Evolutionary conservation across 2,329 filamentous ascomycete genomes (phyloP).

Genomic region (Delphinella strobiligena): DNA sequence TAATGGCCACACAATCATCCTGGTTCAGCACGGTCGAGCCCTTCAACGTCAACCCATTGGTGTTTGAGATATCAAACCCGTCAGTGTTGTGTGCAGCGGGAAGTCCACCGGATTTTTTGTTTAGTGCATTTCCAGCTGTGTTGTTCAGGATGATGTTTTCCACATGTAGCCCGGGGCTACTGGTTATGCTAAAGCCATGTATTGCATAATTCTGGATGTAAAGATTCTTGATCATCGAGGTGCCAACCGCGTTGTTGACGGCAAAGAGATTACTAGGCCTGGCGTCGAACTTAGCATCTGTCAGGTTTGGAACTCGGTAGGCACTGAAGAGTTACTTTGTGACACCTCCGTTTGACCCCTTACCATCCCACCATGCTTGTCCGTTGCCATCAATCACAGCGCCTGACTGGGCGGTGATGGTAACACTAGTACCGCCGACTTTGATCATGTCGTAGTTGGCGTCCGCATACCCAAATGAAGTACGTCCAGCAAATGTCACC

Average conservation of each 20-base stretch:
- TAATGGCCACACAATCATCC: constrained; percentile 22
- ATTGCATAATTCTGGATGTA: constrained; percentile 30
- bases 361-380: constrained; percentile 32
- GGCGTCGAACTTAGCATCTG: background rate
- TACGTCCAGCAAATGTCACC: constrained; percentile 30
- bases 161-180: constrained; percentile 22
- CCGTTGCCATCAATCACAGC: constrained; percentile 29
- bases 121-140: constrained; percentile 25
- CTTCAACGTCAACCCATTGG: constrained; percentile 17
- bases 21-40: constrained; percentile 20
- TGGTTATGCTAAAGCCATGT: constrained; percentile 27
- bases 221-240: constrained; percentile 25
- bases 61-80: constrained; percentile 23
- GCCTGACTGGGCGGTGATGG: constrained; percentile 25
- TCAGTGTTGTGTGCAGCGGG: constrained; percentile 27
- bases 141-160: constrained; percentile 29
- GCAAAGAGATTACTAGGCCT: constrained; percentile 29
- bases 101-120: constrained; percentile 21
- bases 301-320: too few species aligned
- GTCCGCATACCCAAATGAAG: constrained; percentile 28
- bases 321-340: constrained; percentile 16
- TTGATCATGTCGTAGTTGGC: constrained; percentile 27
- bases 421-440: constrained; percentile 28
- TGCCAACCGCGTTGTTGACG: constrained; percentile 25
- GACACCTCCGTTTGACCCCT: constrained; percentile 35